Base-by-base conservation (phyloP, 78 protist genomes). In the Dictyostelium purpureum region DNA sequence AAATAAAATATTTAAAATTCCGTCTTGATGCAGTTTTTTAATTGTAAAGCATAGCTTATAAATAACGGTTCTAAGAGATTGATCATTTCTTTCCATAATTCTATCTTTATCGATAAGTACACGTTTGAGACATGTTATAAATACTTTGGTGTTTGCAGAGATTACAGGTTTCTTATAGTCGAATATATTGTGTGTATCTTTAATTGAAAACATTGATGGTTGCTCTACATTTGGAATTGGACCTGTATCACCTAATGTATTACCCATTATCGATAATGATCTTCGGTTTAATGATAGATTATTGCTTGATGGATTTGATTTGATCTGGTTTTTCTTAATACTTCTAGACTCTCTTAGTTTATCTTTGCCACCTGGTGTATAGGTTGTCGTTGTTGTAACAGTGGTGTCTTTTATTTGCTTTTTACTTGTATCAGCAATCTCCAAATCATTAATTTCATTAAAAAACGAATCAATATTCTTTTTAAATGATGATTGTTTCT, bases 1-100 rank as follows among this genome's bases (percentile, higher is more conserved):
- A 10, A 33, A 24, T 4, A 85, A 14, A 9, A 47, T 28, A 12
- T n/a, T 16, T 26, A 73, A 38, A 85, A 74, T 61, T 33, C 92
- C 92, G 21, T 47, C 56, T 47, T 66, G 24, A n/a, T 71, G 70
- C 26, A 85, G 24, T 11, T 37, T 31, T 28, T 47, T 57, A 28
- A 52, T 40, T 0, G 92, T 85, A 31, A 11, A 51, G 14, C 35
- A 31, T 42, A 85, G 12, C 6, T 85, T 85, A 0, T 38, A 59
- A 0, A 61, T 18, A 6, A 85, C 45, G 0, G 69, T 56, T 28
- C 40, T 73, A 1, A 85, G 75, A 0, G 92, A 85, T 56, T 57
- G 54, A 33, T 85, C 75, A 47, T 85, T 85, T 56, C 92, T 52
- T 21, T 85, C 67, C 74, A 85, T 33, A 26, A 85, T 66, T 18